Percentiles rank a stretch among this genome's conserved stretches.
phyloP scores from a whole-genome alignment of 495 filamentous ascomycete genomes.

The Chlorociboria aeruginascens region DNA sequence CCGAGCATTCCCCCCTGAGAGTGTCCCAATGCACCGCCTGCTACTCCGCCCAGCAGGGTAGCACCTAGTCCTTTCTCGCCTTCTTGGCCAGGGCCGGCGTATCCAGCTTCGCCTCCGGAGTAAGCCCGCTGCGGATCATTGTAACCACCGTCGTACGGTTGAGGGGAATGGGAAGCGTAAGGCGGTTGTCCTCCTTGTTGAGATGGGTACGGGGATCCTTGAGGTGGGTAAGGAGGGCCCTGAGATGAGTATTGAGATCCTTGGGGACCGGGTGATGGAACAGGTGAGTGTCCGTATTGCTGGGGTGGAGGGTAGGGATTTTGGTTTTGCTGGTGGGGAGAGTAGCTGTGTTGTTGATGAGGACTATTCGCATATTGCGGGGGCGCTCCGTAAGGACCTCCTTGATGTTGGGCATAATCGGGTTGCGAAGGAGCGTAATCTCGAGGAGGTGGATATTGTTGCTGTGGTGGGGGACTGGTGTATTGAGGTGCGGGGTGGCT shows the following conservation, averaged over 20 bases:
- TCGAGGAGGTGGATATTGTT: slow-evolving; percentile 10
- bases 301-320: slow-evolving; percentile 10
- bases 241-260: slow-evolving; percentile 13
- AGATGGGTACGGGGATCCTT: not conserved
- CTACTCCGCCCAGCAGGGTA: slow-evolving; percentile 40
- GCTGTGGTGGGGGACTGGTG: not conserved
- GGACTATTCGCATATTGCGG: not conserved
- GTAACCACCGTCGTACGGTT: slow-evolving; percentile 7
- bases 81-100: slow-evolving; percentile 16
- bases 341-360: slow-evolving; percentile 10
- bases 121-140: slow-evolving; percentile 2
- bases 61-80: slow-evolving; percentile 41
- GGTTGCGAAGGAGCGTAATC: not conserved
- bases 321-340: slow-evolving; percentile 7
- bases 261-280: slow-evolving; percentile 12
- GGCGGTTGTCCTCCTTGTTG: slow-evolving; percentile 8
- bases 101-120: slow-evolving; percentile 1
- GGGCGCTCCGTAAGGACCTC: not conserved
- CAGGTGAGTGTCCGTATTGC: not conserved
- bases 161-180: slow-evolving; percentile 14
- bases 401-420: not conserved
- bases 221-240: too few species aligned
- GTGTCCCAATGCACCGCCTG: slow-evolving; percentile 39
- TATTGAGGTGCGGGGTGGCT: not conserved
- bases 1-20: slow-evolving; percentile 34